Conservation (phyloP, 768 basidiomycete species). For the Hericium coralloides region DNA sequence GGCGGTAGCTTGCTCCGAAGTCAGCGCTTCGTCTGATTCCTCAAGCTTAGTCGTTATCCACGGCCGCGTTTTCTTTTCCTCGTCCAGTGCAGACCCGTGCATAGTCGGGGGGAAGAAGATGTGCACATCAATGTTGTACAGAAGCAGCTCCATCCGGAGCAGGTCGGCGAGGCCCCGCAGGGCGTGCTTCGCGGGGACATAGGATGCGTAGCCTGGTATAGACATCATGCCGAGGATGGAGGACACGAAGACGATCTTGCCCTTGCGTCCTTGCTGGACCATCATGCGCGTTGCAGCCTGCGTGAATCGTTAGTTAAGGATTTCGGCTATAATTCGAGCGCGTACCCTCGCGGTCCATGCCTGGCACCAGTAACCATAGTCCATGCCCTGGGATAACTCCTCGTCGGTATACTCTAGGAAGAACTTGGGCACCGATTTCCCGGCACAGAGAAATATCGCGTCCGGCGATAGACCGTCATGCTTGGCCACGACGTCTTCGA, state of each 20-base stretch:
- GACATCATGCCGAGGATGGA: slow-evolving; percentile 68
- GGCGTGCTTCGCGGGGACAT: slow-evolving; percentile 79
- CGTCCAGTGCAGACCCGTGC: slow-evolving; percentile 60
- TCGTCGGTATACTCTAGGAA: slow-evolving; percentile 60
- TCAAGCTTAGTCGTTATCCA: slow-evolving; percentile 68
- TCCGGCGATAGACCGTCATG: slow-evolving; percentile 57
- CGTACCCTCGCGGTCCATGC: slow-evolving; percentile 44
- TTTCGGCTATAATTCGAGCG: neutral
- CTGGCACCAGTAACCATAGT: slow-evolving; percentile 44
- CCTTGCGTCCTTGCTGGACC: slow-evolving; percentile 41
- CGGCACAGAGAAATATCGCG: slow-evolving; percentile 72
- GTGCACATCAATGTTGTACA: slow-evolving; percentile 71
- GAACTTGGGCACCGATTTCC: slow-evolving; percentile 57
- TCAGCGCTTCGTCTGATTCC: slow-evolving; percentile 36
- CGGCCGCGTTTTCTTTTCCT: slow-evolving; percentile 71
- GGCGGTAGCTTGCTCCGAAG: neutral
- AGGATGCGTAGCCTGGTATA: slow-evolving; percentile 68
- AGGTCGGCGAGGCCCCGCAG: slow-evolving; percentile 78
- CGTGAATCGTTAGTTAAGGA: no score
- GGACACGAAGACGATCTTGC: slow-evolving; percentile 68
- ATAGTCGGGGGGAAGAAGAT: slow-evolving; percentile 81
- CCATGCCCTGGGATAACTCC: slow-evolving; percentile 45
- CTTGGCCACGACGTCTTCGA: slow-evolving; percentile 46
- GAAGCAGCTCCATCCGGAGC: slow-evolving; percentile 64
- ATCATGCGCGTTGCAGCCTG: slow-evolving; percentile 67